These are phyloP conservation scores for Cokeromyces recurvatus DNA, from an alignment of 371 early-diverging fungal genomes.

Conservation along the genomic window DNA sequence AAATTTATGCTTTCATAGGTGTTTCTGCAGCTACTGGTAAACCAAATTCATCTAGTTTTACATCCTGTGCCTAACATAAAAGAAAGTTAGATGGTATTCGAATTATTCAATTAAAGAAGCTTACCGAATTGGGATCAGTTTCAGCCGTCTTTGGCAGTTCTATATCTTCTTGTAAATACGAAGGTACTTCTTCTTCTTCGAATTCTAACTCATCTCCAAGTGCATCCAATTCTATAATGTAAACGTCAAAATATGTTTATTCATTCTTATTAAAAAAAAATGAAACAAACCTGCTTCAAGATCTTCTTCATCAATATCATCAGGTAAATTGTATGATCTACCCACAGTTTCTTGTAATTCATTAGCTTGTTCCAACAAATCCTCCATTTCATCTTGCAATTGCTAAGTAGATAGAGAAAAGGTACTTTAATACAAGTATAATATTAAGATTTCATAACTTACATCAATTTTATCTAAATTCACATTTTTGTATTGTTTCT, in stretches of 20 bases:
- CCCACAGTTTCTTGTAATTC: conserved; percentile 94
- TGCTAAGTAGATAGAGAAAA: conserved; percentile 40
- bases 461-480: conserved; percentile 92
- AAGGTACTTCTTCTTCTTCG: conserved; percentile 76
- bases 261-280: neutral
- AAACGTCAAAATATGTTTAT: no score
- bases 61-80: conserved; percentile 13
- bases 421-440: no score
- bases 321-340: conserved; percentile 87
- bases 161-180: conserved; percentile 56
- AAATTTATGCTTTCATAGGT: conserved; percentile 48
- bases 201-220: conserved; percentile 84
- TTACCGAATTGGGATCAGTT: conserved; percentile 46
- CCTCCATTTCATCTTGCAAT: conserved; percentile 97
- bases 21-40: conserved; percentile 43
- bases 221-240: conserved; percentile 81
- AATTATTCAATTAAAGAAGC: neutral
- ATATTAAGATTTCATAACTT: conserved; percentile 18
- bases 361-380: conserved; percentile 90
- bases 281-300: conserved; percentile 65
- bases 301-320: conserved; percentile 94
- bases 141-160: conserved; percentile 50
- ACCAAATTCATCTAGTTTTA: conserved; percentile 56
- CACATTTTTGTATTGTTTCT: conserved; percentile 90
- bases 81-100: no score